Evolutionary conservation across 345 rosid genomes (phyloP).

Genomic region (Salix suchowensis): DNA sequence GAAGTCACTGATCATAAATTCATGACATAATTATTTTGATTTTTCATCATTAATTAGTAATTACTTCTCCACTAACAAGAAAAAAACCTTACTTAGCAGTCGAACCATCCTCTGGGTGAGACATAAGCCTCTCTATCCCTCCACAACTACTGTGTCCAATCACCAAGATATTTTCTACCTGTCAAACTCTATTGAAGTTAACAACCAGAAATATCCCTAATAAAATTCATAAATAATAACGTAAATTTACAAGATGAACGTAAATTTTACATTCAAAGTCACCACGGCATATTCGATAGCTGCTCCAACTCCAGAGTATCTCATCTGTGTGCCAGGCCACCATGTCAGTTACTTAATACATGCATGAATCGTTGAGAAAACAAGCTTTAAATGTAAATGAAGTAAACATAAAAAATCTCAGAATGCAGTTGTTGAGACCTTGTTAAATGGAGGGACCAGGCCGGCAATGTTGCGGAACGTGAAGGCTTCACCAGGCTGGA

Average conservation of each 20-base stretch:
- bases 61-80: not conserved
- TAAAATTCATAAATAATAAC: no score
- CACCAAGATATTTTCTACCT: slow-evolving; percentile 21
- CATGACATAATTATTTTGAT: not conserved
- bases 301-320: slow-evolving; percentile 23
- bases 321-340: not conserved
- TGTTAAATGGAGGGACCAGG: slow-evolving; percentile 49
- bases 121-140: slow-evolving; percentile 25
- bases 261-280: not conserved
- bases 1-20: slow-evolving; percentile 22
- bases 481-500: slow-evolving; percentile 54
- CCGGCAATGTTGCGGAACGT: slow-evolving; percentile 46
- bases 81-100: slow-evolving; percentile 6
- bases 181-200: not conserved
- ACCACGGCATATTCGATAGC: slow-evolving; percentile 19
- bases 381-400: no score
- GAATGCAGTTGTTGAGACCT: slow-evolving; percentile 21
- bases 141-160: slow-evolving; percentile 26
- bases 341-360: no score
- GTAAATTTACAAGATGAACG: not conserved
- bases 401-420: not conserved
- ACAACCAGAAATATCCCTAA: not conserved
- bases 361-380: not conserved
- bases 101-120: slow-evolving; percentile 8
- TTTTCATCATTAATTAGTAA: not conserved